Conservation (phyloP, 75 land plant species). For the Pinus tabuliformis region DNA sequence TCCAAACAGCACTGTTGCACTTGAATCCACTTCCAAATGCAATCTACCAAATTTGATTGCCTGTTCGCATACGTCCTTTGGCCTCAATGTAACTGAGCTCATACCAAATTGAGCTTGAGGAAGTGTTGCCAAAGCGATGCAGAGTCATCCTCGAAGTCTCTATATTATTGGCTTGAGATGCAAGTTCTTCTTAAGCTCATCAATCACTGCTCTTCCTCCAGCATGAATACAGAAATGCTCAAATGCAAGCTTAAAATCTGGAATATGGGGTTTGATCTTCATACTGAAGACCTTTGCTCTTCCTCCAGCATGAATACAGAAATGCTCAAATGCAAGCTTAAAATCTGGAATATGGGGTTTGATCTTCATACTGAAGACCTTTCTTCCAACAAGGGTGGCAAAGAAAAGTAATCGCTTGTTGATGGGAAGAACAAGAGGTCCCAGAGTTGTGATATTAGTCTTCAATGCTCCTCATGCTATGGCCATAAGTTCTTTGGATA, state of each 20-base stretch:
- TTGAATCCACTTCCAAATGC: conserved; percentile 66
- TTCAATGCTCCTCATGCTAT: conserved; percentile 63
- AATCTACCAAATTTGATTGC: conserved; percentile 60
- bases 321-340: conserved; percentile 67
- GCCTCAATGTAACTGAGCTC: conserved; percentile 56
- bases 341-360: conserved; percentile 72
- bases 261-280: conserved; percentile 61
- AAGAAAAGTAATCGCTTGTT: conserved; percentile 64
- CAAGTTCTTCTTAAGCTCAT: conserved; percentile 65
- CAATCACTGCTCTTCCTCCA: conserved; percentile 65
- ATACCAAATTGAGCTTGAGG: conserved; percentile 66
- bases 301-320: conserved; percentile 72
- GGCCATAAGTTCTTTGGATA: conserved; percentile 74
- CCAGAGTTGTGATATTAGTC: conserved; percentile 68
- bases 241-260: conserved; percentile 69
- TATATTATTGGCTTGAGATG: conserved; percentile 39
- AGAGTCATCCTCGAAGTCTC: conserved; percentile 63
- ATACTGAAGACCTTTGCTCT: conserved; percentile 40
- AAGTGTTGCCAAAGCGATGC: conserved; percentile 62
- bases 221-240: conserved; percentile 73
- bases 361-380: conserved; percentile 40
- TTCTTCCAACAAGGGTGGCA: conserved; percentile 43
- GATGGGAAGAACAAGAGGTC: conserved; percentile 60
- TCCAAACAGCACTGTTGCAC: conserved; percentile 76
- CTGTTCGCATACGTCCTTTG: conserved; percentile 49